phyloP scores from a whole-genome alignment of 2,329 filamentous ascomycete species.

The Fusarium gaditjirri region DNA sequence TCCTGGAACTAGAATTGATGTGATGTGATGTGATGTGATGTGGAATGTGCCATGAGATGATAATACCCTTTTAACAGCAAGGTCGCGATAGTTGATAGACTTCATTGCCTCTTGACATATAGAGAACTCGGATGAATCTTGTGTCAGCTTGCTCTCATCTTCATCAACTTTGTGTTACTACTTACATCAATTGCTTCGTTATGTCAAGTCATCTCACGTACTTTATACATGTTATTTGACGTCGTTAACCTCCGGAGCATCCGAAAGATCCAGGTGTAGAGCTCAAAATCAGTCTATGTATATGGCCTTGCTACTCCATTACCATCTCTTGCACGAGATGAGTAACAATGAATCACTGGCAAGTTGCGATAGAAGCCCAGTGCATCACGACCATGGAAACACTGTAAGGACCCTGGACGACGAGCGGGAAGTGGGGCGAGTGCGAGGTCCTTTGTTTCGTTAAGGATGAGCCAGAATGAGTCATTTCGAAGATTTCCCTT shows the following conservation, averaged over 20 bases:
- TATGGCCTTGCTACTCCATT: neutral
- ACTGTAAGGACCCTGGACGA: conserved; percentile 9
- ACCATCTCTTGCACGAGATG: conserved; percentile 18
- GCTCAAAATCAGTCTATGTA: neutral
- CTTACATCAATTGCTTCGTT: neutral
- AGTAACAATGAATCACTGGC: conserved; percentile 44
- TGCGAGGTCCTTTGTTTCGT: neutral
- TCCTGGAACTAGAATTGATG: neutral
- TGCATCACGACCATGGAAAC: neutral
- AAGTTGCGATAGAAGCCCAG: conserved; percentile 12
- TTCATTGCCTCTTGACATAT: conserved; percentile 42
- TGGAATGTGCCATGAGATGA: conserved; percentile 18
- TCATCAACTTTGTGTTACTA: neutral
- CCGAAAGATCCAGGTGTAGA: neutral
- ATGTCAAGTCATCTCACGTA: neutral
- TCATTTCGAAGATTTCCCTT: conserved; percentile 43
- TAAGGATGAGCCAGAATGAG: conserved; percentile 49
- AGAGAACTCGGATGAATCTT: neutral
- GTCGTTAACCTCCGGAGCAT: neutral
- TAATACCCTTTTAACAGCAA: conserved; percentile 26
- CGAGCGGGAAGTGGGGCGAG: conserved; percentile 7
- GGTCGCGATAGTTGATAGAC: conserved; percentile 44
- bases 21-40: neutral
- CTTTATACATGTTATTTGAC: neutral
- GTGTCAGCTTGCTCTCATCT: neutral